These are phyloP conservation scores for Camelina laxa DNA, from an alignment of 345 rosid species.

Conservation along the genomic window DNA sequence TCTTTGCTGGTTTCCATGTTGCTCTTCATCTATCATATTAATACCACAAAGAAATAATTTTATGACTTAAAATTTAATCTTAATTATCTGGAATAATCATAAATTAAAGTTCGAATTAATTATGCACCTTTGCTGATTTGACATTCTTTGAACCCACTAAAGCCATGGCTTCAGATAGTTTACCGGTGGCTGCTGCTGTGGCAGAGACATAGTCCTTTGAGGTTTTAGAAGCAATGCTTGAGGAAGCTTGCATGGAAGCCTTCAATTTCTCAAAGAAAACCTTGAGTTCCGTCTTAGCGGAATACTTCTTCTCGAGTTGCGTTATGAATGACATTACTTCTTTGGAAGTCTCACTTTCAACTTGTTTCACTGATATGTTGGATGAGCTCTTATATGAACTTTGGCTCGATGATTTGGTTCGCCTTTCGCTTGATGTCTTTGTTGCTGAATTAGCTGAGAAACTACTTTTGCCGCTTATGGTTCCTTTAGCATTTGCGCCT, in stretches of 20 bases:
- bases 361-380: slow-evolving; percentile 18
- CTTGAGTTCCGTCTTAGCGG: slow-evolving; percentile 28
- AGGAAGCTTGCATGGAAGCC: slow-evolving; percentile 37
- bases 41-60: background rate
- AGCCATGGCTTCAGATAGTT: slow-evolving; percentile 38
- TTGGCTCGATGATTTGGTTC: background rate
- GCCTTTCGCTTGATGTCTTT: background rate
- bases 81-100: background rate
- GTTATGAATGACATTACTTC: slow-evolving; percentile 37
- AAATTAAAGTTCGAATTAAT: background rate
- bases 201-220: slow-evolving; percentile 11
- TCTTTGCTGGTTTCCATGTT: slow-evolving; percentile 32
- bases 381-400: background rate
- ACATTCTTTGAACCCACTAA: slow-evolving; percentile 17
- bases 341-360: slow-evolving; percentile 36
- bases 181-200: slow-evolving; percentile 1
- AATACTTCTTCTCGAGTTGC: slow-evolving; percentile 39
- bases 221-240: slow-evolving; percentile 24
- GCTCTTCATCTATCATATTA: slow-evolving; percentile 40
- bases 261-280: slow-evolving; percentile 39
- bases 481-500: background rate
- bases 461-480: background rate
- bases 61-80: background rate
- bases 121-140: slow-evolving; percentile 40
- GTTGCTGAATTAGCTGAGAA: background rate